Conservation (phyloP, 2,329 filamentous ascomycete genomes). For the Cladosporium colombiae region DNA sequence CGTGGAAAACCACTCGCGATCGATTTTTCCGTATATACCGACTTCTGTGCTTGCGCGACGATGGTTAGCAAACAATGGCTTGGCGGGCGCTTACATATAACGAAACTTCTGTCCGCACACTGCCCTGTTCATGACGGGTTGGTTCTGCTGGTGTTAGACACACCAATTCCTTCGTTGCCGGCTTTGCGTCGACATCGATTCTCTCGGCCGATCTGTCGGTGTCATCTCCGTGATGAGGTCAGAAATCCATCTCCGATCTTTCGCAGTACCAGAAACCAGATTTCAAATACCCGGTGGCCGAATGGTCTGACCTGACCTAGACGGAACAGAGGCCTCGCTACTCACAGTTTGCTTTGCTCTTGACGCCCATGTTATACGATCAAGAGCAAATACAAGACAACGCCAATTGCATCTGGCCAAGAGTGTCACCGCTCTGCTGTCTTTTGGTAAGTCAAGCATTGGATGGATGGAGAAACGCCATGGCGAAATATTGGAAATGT, state of each 20-base stretch:
- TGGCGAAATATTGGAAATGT: neutral
- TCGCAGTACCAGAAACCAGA: too few species aligned
- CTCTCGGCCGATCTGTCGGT: neutral
- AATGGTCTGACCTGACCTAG: too few species aligned
- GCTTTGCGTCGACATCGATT: neutral
- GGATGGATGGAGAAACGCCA: neutral
- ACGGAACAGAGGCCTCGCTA: too few species aligned
- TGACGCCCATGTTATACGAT: too few species aligned
- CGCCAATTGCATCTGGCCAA: too few species aligned
- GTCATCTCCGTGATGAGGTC: neutral
- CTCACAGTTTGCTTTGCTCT: too few species aligned
- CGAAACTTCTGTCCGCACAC: too few species aligned
- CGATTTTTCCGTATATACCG: neutral
- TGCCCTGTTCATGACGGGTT: too few species aligned
- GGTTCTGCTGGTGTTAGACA: neutral
- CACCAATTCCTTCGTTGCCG: constrained; percentile 2
- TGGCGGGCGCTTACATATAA: too few species aligned
- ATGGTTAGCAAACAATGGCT: neutral
- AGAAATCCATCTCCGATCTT: neutral
- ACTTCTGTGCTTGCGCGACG: neutral
- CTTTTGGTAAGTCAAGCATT: neutral
- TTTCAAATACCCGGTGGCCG: too few species aligned
- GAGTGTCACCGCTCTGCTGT: neutral
- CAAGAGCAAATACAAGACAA: too few species aligned
- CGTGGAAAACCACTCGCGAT: neutral